Percentiles rank a stretch among this genome's conserved stretches.
These are phyloP conservation scores for Pichia sp. DNA, from an alignment of 1,139 yeast species.

Conservation along the genomic window DNA sequence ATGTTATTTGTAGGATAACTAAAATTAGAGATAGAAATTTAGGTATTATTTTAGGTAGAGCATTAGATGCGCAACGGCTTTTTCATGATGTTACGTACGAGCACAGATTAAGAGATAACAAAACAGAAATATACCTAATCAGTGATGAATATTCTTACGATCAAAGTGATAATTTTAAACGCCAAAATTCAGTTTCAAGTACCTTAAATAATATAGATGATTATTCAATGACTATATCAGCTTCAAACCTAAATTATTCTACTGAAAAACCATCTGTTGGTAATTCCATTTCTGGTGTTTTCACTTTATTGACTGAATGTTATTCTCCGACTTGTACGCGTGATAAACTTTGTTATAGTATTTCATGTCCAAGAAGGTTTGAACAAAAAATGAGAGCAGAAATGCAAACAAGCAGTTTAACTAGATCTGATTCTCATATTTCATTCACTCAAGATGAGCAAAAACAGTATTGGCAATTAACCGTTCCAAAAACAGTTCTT, in stretches of 20 bases:
- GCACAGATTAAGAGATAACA: constrained; percentile 84
- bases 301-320: constrained; percentile 87
- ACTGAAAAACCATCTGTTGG: constrained; percentile 7
- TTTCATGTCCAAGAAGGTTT: constrained; percentile 93
- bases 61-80: constrained; percentile 89
- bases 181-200: constrained; percentile 26
- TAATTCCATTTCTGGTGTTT: constrained; percentile 77
- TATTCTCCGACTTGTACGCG: constrained; percentile 95
- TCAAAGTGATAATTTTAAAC: constrained; percentile 15
- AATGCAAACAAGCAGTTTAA: constrained; percentile 71
- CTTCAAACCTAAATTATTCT: constrained; percentile 15
- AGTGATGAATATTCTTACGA: constrained; percentile 41
- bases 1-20: constrained; percentile 74
- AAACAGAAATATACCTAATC: constrained; percentile 83
- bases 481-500: constrained; percentile 76
- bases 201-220: constrained; percentile 21
- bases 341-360: constrained; percentile 82
- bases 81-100: constrained; percentile 96
- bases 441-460: constrained; percentile 74
- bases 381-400: constrained; percentile 94
- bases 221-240: constrained; percentile 13
- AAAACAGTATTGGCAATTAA: constrained; percentile 90
- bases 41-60: constrained; percentile 82
- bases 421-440: constrained; percentile 73
- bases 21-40: constrained; percentile 87